phyloP scores from a whole-genome alignment of 164 flowering plant genomes.

The Berberis thunbergii region DNA sequence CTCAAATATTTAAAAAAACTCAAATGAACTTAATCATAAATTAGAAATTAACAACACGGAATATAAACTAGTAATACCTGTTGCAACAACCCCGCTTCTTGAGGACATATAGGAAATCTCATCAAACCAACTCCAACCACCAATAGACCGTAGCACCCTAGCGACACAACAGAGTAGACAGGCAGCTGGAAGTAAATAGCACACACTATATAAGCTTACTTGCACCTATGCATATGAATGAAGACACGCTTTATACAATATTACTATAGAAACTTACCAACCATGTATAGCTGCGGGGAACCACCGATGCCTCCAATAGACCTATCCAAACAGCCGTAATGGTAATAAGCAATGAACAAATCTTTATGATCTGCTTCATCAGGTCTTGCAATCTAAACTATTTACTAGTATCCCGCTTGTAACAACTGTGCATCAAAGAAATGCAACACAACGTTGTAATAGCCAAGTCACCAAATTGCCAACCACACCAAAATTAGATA shows the following conservation, averaged over 20 bases:
- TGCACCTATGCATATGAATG: not conserved
- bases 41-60: not conserved
- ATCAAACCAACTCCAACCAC: conserved; percentile 68
- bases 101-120: conserved; percentile 48
- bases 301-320: conserved; percentile 8
- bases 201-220: not conserved
- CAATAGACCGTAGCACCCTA: conserved; percentile 88
- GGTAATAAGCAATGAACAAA: not conserved
- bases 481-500: no score
- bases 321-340: not conserved
- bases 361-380: conserved; percentile 2
- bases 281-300: conserved; percentile 65
- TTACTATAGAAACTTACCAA: conserved; percentile 39
- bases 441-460: no score
- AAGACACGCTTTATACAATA: not conserved
- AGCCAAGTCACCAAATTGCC: no score
- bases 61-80: conserved; percentile 29
- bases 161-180: conserved; percentile 55
- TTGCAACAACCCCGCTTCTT: conserved; percentile 69
- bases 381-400: not conserved
- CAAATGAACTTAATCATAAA: not conserved
- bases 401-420: no score
- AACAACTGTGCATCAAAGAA: no score
- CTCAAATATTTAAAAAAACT: no score
- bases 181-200: conserved; percentile 49